Evolutionary conservation across 805 yeast genomes (phyloP).

Genomic region (Pichia occidentalis): DNA sequence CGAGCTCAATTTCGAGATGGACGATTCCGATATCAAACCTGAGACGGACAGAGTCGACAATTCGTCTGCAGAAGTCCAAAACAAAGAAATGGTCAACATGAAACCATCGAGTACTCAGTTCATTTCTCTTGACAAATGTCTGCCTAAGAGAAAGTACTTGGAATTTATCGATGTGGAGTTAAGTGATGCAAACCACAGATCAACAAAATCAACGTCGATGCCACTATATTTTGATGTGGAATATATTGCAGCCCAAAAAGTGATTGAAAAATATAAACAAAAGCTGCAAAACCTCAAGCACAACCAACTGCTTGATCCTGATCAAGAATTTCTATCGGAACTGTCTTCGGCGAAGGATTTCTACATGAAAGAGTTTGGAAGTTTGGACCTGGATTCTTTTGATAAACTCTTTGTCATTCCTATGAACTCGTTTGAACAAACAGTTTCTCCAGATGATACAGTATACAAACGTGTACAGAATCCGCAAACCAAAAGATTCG

Average conservation of each 20-base stretch:
- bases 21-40: background rate
- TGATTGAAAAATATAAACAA: conserved; percentile 16
- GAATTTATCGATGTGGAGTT: conserved; percentile 43
- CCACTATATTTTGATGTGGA: conserved; percentile 34
- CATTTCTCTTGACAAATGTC: conserved; percentile 79
- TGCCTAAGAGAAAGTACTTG: conserved; percentile 55
- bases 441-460: conserved; percentile 17
- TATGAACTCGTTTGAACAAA: conserved; percentile 15
- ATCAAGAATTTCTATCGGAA: conserved; percentile 13
- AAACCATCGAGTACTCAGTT: conserved; percentile 44
- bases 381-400: conserved; percentile 8
- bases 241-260: conserved; percentile 22
- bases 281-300: conserved; percentile 12
- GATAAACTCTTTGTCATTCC: conserved; percentile 15
- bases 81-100: too few relatives aligned
- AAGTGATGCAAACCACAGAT: conserved; percentile 18
- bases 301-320: conserved; percentile 13
- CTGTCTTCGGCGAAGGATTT: conserved; percentile 9
- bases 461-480: conserved; percentile 18
- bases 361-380: conserved; percentile 4
- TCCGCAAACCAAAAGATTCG: conserved; percentile 25
- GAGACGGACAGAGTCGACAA: background rate
- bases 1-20: conserved; percentile 26
- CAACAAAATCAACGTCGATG: conserved; percentile 13
- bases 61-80: too few relatives aligned